Percentiles rank a stretch among this genome's conserved stretches.
These are phyloP conservation scores for Pyrenophora graminea DNA, from an alignment of 2,329 filamentous ascomycete genomes.

Conservation along the genomic window DNA sequence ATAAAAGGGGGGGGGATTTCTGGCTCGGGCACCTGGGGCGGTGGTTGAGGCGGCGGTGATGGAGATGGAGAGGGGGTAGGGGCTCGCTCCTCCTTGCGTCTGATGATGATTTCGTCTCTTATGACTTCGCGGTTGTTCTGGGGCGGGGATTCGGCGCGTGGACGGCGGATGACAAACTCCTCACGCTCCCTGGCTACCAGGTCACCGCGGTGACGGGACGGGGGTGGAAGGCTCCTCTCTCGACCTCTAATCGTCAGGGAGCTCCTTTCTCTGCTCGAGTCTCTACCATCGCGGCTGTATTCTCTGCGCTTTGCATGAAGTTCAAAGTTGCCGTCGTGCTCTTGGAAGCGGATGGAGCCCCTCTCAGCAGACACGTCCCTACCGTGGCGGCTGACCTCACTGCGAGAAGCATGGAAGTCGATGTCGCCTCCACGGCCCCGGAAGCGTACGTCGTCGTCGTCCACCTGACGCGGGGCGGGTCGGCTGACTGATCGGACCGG, in stretches of 20 bases:
- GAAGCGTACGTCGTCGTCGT: conserved; percentile 56
- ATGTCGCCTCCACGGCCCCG: conserved; percentile 44
- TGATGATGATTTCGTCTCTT: conserved; percentile 51
- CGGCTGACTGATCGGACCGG: conserved; percentile 20
- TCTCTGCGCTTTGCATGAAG: conserved; percentile 43
- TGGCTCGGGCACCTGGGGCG: conserved; percentile 60
- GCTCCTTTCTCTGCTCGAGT: conserved; percentile 43
- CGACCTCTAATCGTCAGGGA: conserved; percentile 40
- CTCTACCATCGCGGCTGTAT: conserved; percentile 41
- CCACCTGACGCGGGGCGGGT: conserved; percentile 42
- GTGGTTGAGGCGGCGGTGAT: conserved; percentile 51
- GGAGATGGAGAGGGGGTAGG: conserved; percentile 60
- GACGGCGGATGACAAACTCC: conserved; percentile 48
- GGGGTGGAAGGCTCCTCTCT: conserved; percentile 44
- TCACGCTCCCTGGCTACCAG: conserved; percentile 48
- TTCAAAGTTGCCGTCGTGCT: conserved; percentile 48
- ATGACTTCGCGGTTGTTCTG: conserved; percentile 42
- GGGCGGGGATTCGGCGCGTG: conserved; percentile 43
- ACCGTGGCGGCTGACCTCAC: conserved; percentile 30
- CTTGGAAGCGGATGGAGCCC: conserved; percentile 38
- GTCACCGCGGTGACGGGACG: conserved; percentile 41
- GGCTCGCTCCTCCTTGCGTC: conserved; percentile 50
- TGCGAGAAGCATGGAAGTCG: conserved; percentile 37
- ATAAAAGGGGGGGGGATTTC: conserved; percentile 80
- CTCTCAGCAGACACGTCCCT: conserved; percentile 32